Percentiles rank a stretch among this genome's conserved stretches.
Conservation (phyloP, 2,329 filamentous ascomycete species). For the Graphilbum fragrans region DNA sequence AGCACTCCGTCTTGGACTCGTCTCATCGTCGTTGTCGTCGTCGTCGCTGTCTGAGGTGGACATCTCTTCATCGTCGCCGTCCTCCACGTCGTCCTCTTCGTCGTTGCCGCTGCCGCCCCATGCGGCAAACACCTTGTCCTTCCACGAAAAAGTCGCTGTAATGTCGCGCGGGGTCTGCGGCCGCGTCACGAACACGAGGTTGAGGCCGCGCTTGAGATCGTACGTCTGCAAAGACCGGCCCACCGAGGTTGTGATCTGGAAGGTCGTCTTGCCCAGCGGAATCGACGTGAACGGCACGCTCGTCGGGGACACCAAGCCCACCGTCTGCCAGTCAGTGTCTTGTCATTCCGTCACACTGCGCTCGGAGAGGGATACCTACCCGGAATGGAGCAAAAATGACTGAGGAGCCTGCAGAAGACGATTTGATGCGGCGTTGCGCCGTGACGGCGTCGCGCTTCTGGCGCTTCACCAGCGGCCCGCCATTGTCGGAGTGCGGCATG, state of each 20-base stretch:
- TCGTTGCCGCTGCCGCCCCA: slow-evolving; percentile 50
- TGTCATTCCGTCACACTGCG: no score
- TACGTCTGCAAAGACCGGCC: slow-evolving; percentile 89
- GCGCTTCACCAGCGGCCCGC: slow-evolving; percentile 60
- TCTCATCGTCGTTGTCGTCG: background rate
- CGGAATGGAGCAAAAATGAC: slow-evolving; percentile 88
- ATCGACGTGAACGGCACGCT: slow-evolving; percentile 80
- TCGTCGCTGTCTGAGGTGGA: background rate
- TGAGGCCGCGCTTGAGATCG: slow-evolving; percentile 79
- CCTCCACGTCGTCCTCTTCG: background rate
- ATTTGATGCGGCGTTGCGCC: slow-evolving; percentile 25
- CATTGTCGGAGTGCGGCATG: slow-evolving; percentile 47
- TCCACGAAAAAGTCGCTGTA: slow-evolving; percentile 80
- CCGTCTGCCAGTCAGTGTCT: slow-evolving; percentile 47
- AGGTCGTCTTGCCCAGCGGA: slow-evolving; percentile 84
- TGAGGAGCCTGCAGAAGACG: slow-evolving; percentile 39
- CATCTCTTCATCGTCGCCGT: background rate
- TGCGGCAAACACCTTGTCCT: slow-evolving; percentile 75
- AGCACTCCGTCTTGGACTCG: background rate
- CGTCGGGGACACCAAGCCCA: slow-evolving; percentile 88
- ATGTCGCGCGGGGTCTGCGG: slow-evolving; percentile 80
- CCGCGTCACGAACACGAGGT: slow-evolving; percentile 84
- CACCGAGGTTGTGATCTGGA: slow-evolving; percentile 93
- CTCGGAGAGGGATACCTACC: no score
- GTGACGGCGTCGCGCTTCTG: slow-evolving; percentile 44